Evolutionary conservation across 495 filamentous ascomycete genomes (phyloP).

Genomic region (Xylaria nigripes): DNA sequence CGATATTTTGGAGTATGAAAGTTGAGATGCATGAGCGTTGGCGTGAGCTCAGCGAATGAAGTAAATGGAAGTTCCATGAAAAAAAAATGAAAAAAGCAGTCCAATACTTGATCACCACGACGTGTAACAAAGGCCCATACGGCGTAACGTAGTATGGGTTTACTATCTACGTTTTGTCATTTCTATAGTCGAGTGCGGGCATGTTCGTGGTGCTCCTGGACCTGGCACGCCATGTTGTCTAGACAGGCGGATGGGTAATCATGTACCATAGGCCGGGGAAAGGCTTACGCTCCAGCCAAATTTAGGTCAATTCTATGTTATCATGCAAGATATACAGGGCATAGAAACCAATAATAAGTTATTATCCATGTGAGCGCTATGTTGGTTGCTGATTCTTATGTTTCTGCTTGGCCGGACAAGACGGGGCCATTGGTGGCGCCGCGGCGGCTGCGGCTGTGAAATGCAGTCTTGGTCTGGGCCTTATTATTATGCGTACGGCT

Average conservation of each 20-base stretch:
- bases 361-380: not conserved
- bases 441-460: no score
- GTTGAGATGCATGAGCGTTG: not conserved
- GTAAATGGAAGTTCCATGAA: not conserved
- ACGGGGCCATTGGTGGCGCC: no score
- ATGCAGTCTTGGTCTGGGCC: no score
- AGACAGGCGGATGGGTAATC: not conserved
- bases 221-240: not conserved
- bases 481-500: no score
- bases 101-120: constrained; percentile 2
- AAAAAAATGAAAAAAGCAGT: constrained; percentile 6
- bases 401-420: no score
- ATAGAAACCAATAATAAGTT: not conserved
- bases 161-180: not conserved
- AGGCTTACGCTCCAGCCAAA: not conserved
- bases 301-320: not conserved
- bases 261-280: not conserved
- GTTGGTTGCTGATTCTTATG: no score
- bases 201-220: not conserved
- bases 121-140: not conserved
- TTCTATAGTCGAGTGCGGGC: not conserved
- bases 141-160: not conserved
- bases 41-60: not conserved
- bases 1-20: not conserved
- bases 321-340: not conserved